Evolutionary conservation across 352 stramenopile species (phyloP), one percentile per base, ranked within the genome.

Genomic region (Globisporangium splendens): DNA sequence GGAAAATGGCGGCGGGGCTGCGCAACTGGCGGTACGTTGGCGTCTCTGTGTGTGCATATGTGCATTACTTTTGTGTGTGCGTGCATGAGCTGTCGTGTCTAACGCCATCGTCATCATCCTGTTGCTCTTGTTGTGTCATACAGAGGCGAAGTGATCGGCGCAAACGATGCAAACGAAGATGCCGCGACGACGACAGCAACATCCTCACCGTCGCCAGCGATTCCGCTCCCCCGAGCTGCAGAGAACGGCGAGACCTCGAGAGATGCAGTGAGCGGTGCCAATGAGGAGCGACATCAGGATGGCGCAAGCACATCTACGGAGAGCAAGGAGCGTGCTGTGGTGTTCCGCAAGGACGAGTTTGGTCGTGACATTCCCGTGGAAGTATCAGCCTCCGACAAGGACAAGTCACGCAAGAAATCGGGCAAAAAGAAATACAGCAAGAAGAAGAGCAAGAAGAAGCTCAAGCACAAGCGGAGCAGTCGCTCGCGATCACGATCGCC

Each of bases 301-400:
- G 56, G 66, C 13, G 60, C 73, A 5, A 31, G 5, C 8, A 14
- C 28, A 35, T 35, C 28, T 6, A 35, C 28, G 28, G 28, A 35
- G 28, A 35, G 28, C 28, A 35, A 35, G 28, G 28, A 35, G 28
- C 28, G 28, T 8, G 28, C 7, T 8, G 49, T 65, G 4, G 44
- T 63, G 20, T 62, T 74, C 12, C 47, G 48, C n/a, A 91, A 91
- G 53, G 85, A 95, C 59, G 85, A 95, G 50, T 95, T 93, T 59
- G 85, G 85, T 22, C 83, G 85, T 6, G 83, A 93, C 46, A 56
- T 92, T 18, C 39, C 44, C 17, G 49, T 24, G 18, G 65, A 70
- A 13, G 49, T 72, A 8, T 61, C 68, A 46, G 28, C 28, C 28
- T 35, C 28, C 5, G 28, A 10, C 28, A 31, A 31, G 24, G 24